Evolutionary conservation across 179 eudicot genomes (phyloP).

Genomic region (Silene coronaria): DNA sequence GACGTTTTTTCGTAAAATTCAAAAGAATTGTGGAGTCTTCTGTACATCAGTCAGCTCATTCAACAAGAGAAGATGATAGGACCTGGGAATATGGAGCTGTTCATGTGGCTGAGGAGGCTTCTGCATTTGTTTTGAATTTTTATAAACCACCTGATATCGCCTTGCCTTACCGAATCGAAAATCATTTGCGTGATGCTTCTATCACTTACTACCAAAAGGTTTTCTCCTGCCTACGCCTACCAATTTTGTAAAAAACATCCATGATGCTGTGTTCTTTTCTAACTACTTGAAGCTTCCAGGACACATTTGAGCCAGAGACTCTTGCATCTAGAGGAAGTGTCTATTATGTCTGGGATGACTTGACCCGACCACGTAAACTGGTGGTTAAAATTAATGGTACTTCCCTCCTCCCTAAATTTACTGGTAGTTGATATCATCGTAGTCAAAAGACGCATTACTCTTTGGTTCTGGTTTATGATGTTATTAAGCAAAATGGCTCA

Average conservation of each 20-base stretch:
- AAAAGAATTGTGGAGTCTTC: constrained; percentile 37
- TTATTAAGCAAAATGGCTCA: too few relatives aligned
- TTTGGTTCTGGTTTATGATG: too few relatives aligned
- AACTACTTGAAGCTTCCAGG: constrained; percentile 43
- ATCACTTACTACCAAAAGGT: constrained; percentile 90
- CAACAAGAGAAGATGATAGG: constrained; percentile 20
- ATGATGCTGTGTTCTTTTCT: constrained; percentile 7
- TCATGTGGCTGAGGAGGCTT: constrained; percentile 74
- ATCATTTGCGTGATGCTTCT: constrained; percentile 56
- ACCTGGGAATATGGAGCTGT: constrained; percentile 61
- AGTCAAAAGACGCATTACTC: too few relatives aligned
- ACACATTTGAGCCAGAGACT: constrained; percentile 57
- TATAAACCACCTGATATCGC: constrained; percentile 49
- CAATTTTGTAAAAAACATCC: background rate
- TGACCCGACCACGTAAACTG: constrained; percentile 77
- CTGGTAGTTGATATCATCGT: background rate
- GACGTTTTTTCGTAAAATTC: constrained; percentile 81
- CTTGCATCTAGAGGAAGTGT: constrained; percentile 56
- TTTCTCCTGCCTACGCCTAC: constrained; percentile 13
- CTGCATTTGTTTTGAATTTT: constrained; percentile 73
- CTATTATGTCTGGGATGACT: constrained; percentile 87
- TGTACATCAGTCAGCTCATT: constrained; percentile 33
- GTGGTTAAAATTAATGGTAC: constrained; percentile 76
- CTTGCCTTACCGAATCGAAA: constrained; percentile 88
- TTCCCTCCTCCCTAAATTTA: constrained; percentile 13